Evolutionary conservation across 2,329 filamentous ascomycete genomes (phyloP).

Genomic region (Diaporthe ilicicola): DNA sequence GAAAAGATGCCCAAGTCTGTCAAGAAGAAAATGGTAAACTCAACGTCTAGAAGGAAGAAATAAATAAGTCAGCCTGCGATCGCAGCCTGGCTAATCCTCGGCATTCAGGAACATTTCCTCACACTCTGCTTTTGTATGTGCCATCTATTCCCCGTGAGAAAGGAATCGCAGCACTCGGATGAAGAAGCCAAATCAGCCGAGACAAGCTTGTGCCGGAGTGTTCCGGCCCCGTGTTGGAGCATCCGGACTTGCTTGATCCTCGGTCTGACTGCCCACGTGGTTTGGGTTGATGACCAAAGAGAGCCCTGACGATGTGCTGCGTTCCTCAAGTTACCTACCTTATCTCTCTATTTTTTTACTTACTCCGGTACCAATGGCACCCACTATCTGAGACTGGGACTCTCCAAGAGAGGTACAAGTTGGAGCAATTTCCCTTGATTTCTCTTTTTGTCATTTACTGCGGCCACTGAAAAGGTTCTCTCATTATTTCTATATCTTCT

Average conservation of each 20-base stretch:
- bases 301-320: slow-evolving; percentile 58
- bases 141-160: background rate
- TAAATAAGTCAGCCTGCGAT: slow-evolving; percentile 42
- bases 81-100: background rate
- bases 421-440: no score
- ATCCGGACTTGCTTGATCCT: slow-evolving; percentile 41
- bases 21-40: slow-evolving; percentile 86
- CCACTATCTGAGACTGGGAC: no score
- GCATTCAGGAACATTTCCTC: background rate
- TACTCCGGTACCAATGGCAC: background rate
- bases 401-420: no score
- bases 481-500: no score
- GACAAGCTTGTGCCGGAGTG: slow-evolving; percentile 32
- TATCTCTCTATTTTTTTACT: no score
- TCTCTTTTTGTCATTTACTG: no score
- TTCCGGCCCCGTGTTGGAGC: slow-evolving; percentile 47
- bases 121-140: slow-evolving; percentile 30
- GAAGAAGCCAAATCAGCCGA: slow-evolving; percentile 38
- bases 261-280: slow-evolving; percentile 48
- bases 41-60: slow-evolving; percentile 70
- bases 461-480: no score
- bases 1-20: slow-evolving; percentile 96
- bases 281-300: slow-evolving; percentile 66
- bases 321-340: background rate
- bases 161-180: slow-evolving; percentile 37